A percentile compares a stretch with the other conserved stretches of the same genome.
Evolutionary conservation across 129 eudicot genomes (phyloP).

Genomic region (Chrysanthemum lavandulifolium): DNA sequence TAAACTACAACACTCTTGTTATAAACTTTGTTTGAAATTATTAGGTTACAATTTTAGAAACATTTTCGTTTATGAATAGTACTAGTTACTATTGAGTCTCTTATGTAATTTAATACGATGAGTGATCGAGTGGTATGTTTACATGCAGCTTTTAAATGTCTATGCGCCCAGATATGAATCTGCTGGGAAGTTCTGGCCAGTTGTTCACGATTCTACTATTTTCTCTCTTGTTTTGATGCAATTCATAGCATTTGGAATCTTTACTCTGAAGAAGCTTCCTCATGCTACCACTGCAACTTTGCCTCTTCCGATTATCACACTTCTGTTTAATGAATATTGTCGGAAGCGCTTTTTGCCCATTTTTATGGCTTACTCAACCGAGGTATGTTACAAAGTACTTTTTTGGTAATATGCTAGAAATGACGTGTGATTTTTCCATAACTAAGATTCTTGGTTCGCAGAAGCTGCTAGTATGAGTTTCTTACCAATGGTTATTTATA

Average conservation of each 20-base stretch:
- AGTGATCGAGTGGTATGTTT: neutral
- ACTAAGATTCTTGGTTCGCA: neutral
- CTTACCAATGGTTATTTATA: neutral
- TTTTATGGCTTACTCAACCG: constrained; percentile 45
- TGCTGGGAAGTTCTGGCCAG: constrained; percentile 69
- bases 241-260: constrained; percentile 64
- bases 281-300: constrained; percentile 36
- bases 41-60: neutral
- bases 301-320: constrained; percentile 56
- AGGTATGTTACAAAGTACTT: constrained; percentile 42
- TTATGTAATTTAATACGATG: neutral
- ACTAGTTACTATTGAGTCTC: too few species aligned
- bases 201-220: constrained; percentile 62
- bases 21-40: neutral
- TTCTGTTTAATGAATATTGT: constrained; percentile 70
- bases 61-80: too few species aligned
- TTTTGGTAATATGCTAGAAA: neutral
- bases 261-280: constrained; percentile 52
- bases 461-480: neutral
- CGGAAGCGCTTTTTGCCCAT: constrained; percentile 67
- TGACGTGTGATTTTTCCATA: too few species aligned
- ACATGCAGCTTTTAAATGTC: constrained; percentile 61
- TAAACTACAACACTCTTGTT: neutral
- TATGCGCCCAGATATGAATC: constrained; percentile 63
- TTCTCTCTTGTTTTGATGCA: constrained; percentile 74